Base-by-base conservation (phyloP, 345 rosid species). In the Eucalyptus tenuipes region DNA sequence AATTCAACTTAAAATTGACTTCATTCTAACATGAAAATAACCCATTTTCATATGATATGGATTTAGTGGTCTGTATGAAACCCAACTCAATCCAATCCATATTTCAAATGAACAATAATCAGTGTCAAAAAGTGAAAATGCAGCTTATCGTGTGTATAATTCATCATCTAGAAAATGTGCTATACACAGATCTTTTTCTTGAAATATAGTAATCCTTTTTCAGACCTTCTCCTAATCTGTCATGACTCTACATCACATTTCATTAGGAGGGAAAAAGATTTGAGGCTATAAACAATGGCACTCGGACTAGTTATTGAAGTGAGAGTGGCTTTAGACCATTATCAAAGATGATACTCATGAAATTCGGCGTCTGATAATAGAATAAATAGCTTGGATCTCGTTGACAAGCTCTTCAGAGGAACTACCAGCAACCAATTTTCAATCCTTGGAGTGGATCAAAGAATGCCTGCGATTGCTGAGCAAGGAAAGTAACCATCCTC, bases 21-120 rank as follows among this genome's bases (percentile, higher is more conserved):
- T 52, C 10, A 0, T 20, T 52, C 57, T 52, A 52, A 52, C 25
- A 0, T 52, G 10, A 52, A 8, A 52, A 52, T 52, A 7, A 52
- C 10, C 57, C 24, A 52, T 52, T 52, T 52, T 52, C 25, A 52
- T 52, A 52, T 20, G 25, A 52, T 52, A 52, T 1, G 1, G 2
- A 52, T 8, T 18, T 52, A 20, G 10, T 52, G 57, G 1, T 52
- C 25, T 0, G 1, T 52, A 20, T 0, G 0, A 52, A 52, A 52
- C 57, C 57, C 57, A 52, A 52, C 25, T 52, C 57, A 20, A 52
- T 52, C 1, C 10, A 2, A 18, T 24, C 18, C 37, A 64, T 29
- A n/a, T 7, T 64, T 64, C 37, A 64, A n/a, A n/a, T 2, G 10
- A 3, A 64, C 75, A 0, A 64, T 3, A 27, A 5, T 25, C 4